phyloP scores from a whole-genome alignment of 2,329 filamentous ascomycete species.

The Beauveria scarabaeidicola region DNA sequence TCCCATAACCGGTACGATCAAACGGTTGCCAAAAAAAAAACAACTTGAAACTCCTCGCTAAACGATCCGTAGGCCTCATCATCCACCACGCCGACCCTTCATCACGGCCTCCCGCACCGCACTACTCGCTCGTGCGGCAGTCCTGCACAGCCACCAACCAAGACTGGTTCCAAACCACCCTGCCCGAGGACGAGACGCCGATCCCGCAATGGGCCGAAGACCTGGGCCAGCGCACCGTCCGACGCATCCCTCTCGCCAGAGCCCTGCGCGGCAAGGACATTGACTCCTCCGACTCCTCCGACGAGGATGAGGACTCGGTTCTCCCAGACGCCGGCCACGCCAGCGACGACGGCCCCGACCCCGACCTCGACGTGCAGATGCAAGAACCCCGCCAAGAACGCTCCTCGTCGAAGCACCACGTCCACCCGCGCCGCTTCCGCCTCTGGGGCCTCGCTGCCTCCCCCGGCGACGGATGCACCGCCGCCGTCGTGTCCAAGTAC shows the following conservation, averaged over 20 bases:
- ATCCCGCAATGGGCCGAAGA: constrained; percentile 39
- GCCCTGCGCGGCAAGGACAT: constrained; percentile 30
- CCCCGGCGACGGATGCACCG: constrained; percentile 43
- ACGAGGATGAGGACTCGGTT: constrained; percentile 16
- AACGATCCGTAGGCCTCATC: constrained; percentile 32
- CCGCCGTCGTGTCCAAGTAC: constrained; percentile 41
- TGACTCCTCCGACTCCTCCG: constrained; percentile 24
- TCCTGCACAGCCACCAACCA: constrained; percentile 42
- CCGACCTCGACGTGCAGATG: constrained; percentile 23
- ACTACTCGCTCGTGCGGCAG: constrained; percentile 44
- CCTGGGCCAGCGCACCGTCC: constrained; percentile 35
- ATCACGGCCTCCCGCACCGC: constrained; percentile 25
- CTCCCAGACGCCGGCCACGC: not conserved
- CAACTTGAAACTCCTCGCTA: not conserved
- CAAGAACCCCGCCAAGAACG: constrained; percentile 17
- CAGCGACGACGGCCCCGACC: not conserved
- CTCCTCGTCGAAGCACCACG: constrained; percentile 26
- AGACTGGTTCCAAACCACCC: constrained; percentile 47
- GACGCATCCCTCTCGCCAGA: constrained; percentile 36
- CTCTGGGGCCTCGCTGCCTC: constrained; percentile 46
- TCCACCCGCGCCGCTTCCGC: constrained; percentile 41
- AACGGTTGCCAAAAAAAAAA: constrained; percentile 14
- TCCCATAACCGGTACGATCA: constrained; percentile 35
- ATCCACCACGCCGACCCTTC: constrained; percentile 27
- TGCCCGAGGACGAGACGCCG: constrained; percentile 20